Conservation (phyloP, 1,139 yeast genomes). For the Saccharomyces hybrid region DNA sequence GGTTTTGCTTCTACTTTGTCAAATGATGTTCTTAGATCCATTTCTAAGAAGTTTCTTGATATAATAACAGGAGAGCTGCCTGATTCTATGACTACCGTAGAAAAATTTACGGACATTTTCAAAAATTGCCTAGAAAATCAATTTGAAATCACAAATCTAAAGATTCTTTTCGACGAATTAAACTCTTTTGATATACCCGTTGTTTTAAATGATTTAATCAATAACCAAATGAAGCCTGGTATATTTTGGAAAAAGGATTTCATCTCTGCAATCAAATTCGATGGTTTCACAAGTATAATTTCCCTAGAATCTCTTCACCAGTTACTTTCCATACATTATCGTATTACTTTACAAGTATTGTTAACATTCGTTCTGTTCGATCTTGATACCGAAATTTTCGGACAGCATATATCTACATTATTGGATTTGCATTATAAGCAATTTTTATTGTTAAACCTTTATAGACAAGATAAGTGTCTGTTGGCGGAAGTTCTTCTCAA, state of each 20-base stretch:
- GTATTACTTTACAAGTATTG: slow-evolving; percentile 22
- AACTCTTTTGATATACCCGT: slow-evolving; percentile 26
- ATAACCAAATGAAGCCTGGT: slow-evolving; percentile 16
- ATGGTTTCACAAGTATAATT: slow-evolving; percentile 15
- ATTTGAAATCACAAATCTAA: slow-evolving; percentile 29
- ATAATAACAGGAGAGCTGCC: slow-evolving; percentile 20
- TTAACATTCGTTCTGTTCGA: slow-evolving; percentile 27
- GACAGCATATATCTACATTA: slow-evolving; percentile 16
- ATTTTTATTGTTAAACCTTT: slow-evolving; percentile 21
- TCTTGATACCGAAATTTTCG: slow-evolving; percentile 20
- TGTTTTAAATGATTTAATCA: slow-evolving; percentile 22
- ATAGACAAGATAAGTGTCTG: slow-evolving; percentile 19
- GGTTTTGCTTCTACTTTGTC: slow-evolving; percentile 26
- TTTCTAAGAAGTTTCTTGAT: slow-evolving; percentile 18
- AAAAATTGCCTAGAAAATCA: slow-evolving; percentile 29
- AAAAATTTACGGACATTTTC: slow-evolving; percentile 34
- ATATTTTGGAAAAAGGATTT: slow-evolving; percentile 9
- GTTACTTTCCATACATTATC: slow-evolving; percentile 18
- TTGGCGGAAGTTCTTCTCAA: slow-evolving; percentile 18
- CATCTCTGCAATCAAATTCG: slow-evolving; percentile 18
- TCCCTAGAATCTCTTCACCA: slow-evolving; percentile 24
- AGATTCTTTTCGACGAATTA: slow-evolving; percentile 31
- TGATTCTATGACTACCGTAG: slow-evolving; percentile 15
- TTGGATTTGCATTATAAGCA: slow-evolving; percentile 26
- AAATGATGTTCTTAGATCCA: slow-evolving; percentile 11